These are phyloP conservation scores for Parathielavia appendiculata DNA, from an alignment of 495 filamentous ascomycete genomes.

Conservation along the genomic window DNA sequence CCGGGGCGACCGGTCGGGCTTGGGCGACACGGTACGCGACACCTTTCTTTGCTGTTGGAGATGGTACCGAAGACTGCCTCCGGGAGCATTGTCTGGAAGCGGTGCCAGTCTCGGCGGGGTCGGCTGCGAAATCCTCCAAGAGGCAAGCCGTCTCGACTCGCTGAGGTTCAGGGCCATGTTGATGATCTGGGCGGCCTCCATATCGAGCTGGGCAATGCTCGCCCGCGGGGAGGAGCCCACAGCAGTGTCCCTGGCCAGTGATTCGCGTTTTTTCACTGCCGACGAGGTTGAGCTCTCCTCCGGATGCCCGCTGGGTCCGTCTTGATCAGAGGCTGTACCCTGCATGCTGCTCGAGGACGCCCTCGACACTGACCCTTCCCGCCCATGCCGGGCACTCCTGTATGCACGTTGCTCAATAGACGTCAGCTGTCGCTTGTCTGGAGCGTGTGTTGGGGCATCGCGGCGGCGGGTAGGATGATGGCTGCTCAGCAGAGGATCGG, in stretches of 20 bases:
- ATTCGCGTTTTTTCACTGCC: slow-evolving; percentile 19
- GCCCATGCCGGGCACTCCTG: slow-evolving; percentile 4
- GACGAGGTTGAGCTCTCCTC: slow-evolving; percentile 15
- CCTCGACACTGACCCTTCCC: slow-evolving; percentile 11
- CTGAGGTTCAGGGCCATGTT: slow-evolving; percentile 84
- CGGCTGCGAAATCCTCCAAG: slow-evolving; percentile 49
- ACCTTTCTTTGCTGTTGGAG: slow-evolving; percentile 58
- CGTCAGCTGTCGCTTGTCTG: slow-evolving; percentile 17
- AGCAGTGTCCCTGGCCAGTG: slow-evolving; percentile 20
- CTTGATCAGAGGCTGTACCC: not conserved
- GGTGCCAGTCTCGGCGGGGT: slow-evolving; percentile 45
- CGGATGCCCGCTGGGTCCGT: not conserved
- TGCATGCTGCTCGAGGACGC: slow-evolving; percentile 5
- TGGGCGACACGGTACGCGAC: slow-evolving; percentile 56
- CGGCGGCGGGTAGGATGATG: slow-evolving; percentile 2
- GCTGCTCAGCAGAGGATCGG: slow-evolving; percentile 30
- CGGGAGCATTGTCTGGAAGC: slow-evolving; percentile 39
- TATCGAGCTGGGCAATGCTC: slow-evolving; percentile 45
- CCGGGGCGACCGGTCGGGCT: slow-evolving; percentile 41
- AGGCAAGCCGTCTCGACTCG: slow-evolving; percentile 66
- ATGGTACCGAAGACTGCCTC: slow-evolving; percentile 58
- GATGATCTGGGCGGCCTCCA: slow-evolving; percentile 80
- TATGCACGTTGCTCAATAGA: slow-evolving; percentile 16
- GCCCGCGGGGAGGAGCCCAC: slow-evolving; percentile 21
- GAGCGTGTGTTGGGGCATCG: slow-evolving; percentile 5